Conservation (phyloP, 2,329 filamentous ascomycete genomes). For the Hymenoscyphus fructigenus region DNA sequence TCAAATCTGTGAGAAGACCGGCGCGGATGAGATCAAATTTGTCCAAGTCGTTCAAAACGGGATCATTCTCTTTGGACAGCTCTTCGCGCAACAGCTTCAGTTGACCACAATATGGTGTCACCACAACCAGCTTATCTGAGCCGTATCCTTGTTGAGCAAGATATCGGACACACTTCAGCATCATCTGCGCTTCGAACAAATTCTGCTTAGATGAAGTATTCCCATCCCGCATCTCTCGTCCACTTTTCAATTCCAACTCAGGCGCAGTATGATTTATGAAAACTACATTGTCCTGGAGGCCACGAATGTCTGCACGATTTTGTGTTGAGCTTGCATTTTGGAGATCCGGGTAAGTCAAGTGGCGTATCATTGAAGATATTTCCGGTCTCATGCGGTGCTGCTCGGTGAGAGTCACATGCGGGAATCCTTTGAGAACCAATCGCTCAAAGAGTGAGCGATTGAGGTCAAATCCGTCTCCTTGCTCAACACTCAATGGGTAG, state of each 20-base stretch:
- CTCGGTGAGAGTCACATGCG: constrained; percentile 52
- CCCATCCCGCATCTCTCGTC: constrained; percentile 52
- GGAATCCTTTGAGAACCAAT: constrained; percentile 55
- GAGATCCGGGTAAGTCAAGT: constrained; percentile 62
- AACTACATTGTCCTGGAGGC: constrained; percentile 58
- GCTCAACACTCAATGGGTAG: constrained; percentile 60
- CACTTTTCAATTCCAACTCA: constrained; percentile 47
- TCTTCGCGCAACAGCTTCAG: constrained; percentile 55
- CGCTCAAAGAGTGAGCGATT: constrained; percentile 70
- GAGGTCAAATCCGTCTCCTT: constrained; percentile 64
- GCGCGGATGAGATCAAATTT: constrained; percentile 60
- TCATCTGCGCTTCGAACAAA: constrained; percentile 63
- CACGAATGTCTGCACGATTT: constrained; percentile 48
- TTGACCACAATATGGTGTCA: constrained; percentile 74
- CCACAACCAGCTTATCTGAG: constrained; percentile 62
- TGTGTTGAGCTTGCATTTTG: constrained; percentile 53
- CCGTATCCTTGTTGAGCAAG: constrained; percentile 70
- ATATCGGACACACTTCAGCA: constrained; percentile 63
- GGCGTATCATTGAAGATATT: constrained; percentile 58
- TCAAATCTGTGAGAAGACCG: constrained; percentile 57
- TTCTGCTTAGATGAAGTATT: constrained; percentile 59
- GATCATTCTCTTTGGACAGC: constrained; percentile 58
- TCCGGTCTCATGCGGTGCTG: constrained; percentile 71
- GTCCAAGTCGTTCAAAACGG: constrained; percentile 68
- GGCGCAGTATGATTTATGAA: constrained; percentile 63